Evolutionary conservation across 768 basidiomycete species (phyloP).

Genomic region (Phaeolepiota aurea): DNA sequence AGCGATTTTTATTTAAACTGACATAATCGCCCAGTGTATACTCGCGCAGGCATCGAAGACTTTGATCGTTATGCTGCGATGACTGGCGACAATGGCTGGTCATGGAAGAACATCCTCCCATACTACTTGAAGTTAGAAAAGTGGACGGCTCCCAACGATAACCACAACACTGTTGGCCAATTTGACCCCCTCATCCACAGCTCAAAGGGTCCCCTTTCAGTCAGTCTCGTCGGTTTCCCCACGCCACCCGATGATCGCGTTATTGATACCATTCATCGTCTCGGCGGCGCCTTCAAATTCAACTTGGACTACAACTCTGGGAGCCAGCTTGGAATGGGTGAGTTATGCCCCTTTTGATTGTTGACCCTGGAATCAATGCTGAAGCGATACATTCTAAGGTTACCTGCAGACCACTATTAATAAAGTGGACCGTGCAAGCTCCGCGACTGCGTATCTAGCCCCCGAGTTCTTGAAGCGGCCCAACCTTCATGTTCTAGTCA

Average conservation of each 20-base stretch:
- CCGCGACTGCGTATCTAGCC: conserved; percentile 1
- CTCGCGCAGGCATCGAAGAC: conserved; percentile 2
- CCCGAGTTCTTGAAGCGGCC: background rate
- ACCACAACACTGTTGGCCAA: conserved; percentile 21
- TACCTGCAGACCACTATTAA: background rate
- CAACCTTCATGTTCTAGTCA: conserved; percentile 1
- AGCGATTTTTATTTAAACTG: background rate
- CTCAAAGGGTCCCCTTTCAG: conserved; percentile 16
- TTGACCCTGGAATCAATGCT: background rate
- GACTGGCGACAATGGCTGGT: conserved; percentile 1
- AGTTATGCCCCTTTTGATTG: background rate
- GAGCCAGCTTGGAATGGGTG: background rate
- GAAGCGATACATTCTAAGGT: background rate
- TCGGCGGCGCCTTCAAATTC: conserved; percentile 21
- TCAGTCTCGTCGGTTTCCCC: conserved; percentile 20
- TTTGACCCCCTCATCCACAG: conserved; percentile 25
- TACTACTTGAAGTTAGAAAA: conserved; percentile 20
- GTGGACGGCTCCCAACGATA: conserved; percentile 19
- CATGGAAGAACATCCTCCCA: conserved; percentile 19
- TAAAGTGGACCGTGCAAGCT: background rate
- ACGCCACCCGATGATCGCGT: conserved; percentile 19
- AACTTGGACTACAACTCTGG: conserved; percentile 27
- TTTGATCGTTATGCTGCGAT: background rate
- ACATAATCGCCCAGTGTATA: conserved; percentile 4
- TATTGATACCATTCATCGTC: conserved; percentile 16